These are phyloP conservation scores for Triticum urartu DNA, from an alignment of 176 grass and related monocot genomes.

Conservation along the genomic window DNA sequence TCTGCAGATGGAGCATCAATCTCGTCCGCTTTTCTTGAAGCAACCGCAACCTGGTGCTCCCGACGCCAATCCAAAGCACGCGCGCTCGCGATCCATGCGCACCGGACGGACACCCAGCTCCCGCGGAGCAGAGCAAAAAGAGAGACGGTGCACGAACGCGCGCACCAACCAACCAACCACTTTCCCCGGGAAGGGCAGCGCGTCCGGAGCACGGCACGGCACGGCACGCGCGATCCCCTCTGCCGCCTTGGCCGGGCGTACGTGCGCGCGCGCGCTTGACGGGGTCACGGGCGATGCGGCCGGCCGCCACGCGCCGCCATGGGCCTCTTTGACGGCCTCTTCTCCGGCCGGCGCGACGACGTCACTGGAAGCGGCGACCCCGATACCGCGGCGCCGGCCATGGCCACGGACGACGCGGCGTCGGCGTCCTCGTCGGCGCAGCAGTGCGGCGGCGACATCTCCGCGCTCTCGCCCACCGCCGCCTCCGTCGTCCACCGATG, in stretches of 20 bases:
- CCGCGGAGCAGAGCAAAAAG: conserved; percentile 13
- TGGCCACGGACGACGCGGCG: not conserved
- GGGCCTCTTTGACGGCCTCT: conserved; percentile 63
- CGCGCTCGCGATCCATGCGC: not conserved
- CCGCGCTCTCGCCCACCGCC: conserved; percentile 62
- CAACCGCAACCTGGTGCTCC: not conserved
- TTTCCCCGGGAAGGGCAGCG: conserved; percentile 4
- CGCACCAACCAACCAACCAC: not conserved
- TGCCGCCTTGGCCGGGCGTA: conserved; percentile 11
- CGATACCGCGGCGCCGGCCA: not conserved
- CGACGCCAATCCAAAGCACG: not conserved
- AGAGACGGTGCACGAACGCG: not conserved
- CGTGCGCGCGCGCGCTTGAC: not conserved
- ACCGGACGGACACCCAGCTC: conserved; percentile 4
- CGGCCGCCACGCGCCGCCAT: conserved; percentile 27
- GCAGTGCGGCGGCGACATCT: conserved; percentile 26
- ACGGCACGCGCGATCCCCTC: not conserved
- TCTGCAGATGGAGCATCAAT: not conserved
- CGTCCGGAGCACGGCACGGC: conserved; percentile 16
- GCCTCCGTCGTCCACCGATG: conserved; percentile 67
- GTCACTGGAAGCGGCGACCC: not conserved
- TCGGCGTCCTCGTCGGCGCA: conserved; percentile 15
- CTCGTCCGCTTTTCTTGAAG: not conserved
- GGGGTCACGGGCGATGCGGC: conserved; percentile 11
- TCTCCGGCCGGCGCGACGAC: conserved; percentile 27